Conservation (phyloP, 441 rosid genomes). For the Jatropha podagrica region DNA sequence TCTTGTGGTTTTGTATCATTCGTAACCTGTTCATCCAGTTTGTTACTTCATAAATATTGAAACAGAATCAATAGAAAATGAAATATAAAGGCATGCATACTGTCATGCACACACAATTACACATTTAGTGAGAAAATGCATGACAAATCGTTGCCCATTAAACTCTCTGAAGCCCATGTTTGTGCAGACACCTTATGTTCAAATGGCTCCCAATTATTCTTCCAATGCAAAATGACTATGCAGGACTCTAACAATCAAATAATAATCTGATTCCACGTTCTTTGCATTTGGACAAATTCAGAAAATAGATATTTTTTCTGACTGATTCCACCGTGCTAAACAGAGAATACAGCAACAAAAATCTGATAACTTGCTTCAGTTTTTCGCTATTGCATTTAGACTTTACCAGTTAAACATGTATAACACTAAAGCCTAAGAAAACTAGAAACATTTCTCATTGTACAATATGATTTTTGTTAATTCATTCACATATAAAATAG, state of each 20-base stretch:
- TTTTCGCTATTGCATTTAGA: background rate
- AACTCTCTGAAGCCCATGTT: background rate
- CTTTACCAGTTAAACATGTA: background rate
- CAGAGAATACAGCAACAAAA: background rate
- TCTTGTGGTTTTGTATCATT: slow-evolving; percentile 30
- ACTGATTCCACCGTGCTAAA: background rate
- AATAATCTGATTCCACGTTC: background rate
- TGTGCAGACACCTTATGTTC: background rate
- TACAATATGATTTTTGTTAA: background rate
- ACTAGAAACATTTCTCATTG: background rate
- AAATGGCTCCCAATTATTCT: background rate
- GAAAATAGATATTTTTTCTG: background rate
- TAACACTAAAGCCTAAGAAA: background rate
- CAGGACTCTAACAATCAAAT: background rate
- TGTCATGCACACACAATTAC: background rate
- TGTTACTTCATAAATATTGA: background rate
- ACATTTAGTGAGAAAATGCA: background rate
- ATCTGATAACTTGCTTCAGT: background rate
- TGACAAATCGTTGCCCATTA: background rate
- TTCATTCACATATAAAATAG: background rate
- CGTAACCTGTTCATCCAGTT: slow-evolving; percentile 32
- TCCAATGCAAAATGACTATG: background rate
- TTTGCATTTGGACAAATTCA: background rate
- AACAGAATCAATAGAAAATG: background rate
- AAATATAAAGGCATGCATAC: background rate